These are phyloP conservation scores for Tardiomyces digboiensis DNA, from an alignment of 1,139 yeast species.

Conservation along the genomic window DNA sequence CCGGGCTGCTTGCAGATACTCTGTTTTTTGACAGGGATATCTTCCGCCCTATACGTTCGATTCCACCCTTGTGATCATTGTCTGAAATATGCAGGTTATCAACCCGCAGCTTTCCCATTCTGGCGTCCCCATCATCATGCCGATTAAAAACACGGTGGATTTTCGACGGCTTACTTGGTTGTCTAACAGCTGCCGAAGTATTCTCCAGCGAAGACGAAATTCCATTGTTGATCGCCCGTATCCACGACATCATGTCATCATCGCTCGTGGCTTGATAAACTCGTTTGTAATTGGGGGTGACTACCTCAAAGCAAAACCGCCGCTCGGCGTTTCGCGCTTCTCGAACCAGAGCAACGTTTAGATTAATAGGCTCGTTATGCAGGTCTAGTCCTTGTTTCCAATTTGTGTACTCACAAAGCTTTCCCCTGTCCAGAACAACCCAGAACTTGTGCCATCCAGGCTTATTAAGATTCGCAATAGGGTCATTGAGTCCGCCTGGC, in stretches of 20 bases:
- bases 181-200: conserved; percentile 1
- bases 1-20: no score
- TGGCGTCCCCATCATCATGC: background rate
- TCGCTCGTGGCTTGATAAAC: conserved; percentile 71
- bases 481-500: conserved; percentile 30
- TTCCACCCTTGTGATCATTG: background rate
- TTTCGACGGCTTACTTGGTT: background rate
- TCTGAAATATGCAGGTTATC: background rate
- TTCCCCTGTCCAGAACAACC: conserved; percentile 66
- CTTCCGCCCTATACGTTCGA: no score
- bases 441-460: conserved; percentile 84
- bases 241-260: conserved; percentile 64
- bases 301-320: conserved; percentile 62
- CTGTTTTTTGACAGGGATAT: conserved; percentile 8
- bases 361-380: conserved; percentile 60
- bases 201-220: conserved; percentile 25
- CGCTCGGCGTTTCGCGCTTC: conserved; percentile 37
- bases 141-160: background rate
- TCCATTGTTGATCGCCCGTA: conserved; percentile 38
- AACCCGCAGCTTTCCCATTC: background rate
- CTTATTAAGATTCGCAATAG: conserved; percentile 61
- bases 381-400: conserved; percentile 67
- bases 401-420: conserved; percentile 62
- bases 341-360: conserved; percentile 62
- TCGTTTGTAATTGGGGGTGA: conserved; percentile 64